Percentiles rank a stretch among this genome's conserved stretches.
Evolutionary conservation across 331 rosid genomes (phyloP).

Genomic region (Quercus lobata): DNA sequence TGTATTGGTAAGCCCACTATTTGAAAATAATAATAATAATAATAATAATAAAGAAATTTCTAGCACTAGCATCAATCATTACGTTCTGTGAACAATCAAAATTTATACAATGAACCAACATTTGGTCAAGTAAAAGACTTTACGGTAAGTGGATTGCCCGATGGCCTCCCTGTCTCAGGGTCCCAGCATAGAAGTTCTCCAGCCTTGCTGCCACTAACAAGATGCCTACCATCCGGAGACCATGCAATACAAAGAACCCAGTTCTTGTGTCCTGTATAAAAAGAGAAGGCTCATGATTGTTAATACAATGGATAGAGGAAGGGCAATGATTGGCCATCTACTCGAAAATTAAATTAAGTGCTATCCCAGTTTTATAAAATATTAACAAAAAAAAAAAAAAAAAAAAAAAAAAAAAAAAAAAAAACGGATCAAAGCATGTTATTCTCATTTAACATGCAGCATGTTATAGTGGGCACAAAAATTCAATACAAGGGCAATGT

Average conservation of each 20-base stretch:
- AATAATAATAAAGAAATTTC: neutral
- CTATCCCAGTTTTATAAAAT: neutral
- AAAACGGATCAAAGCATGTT: neutral
- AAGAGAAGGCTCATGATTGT: neutral
- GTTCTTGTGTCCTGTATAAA: constrained; percentile 74
- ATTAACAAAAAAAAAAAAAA: neutral
- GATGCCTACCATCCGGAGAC: constrained; percentile 94
- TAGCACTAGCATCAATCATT: neutral
- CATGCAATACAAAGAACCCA: constrained; percentile 96
- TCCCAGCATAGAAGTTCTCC: constrained; percentile 95
- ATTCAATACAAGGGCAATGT: neutral
- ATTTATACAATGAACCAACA: neutral
- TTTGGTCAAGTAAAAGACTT: constrained; percentile 17
- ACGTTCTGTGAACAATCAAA: neutral
- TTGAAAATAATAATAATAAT: neutral
- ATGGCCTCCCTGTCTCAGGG: constrained; percentile 79
- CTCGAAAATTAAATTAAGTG: neutral
- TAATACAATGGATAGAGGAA: neutral
- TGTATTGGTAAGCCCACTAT: neutral
- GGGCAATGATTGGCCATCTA: neutral
- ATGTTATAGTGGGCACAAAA: neutral
- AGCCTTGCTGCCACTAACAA: constrained; percentile 91
- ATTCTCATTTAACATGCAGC: neutral
- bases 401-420: no score
- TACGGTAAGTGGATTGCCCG: constrained; percentile 65